phyloP scores from a whole-genome alignment of 2,329 filamentous ascomycete species.

The Tolypocladium ovalisporum region DNA sequence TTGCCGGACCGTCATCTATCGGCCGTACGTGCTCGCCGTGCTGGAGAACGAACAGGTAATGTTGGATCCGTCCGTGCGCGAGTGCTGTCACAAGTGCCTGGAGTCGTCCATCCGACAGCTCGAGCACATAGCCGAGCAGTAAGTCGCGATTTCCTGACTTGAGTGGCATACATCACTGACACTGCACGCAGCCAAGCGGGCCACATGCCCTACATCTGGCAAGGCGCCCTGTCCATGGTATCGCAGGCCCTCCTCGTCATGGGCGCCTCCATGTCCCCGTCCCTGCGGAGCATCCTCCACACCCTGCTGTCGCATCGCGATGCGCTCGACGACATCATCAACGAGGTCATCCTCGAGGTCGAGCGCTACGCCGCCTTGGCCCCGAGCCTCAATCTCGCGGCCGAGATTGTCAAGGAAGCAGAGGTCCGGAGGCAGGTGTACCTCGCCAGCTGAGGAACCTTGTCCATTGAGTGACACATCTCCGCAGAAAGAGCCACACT shows the following conservation, averaged over 20 bases:
- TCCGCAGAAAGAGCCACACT: not conserved
- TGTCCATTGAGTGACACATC: not conserved
- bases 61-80: constrained; percentile 60
- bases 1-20: constrained; percentile 77
- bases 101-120: constrained; percentile 72
- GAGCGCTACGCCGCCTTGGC: constrained; percentile 64
- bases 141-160: constrained; percentile 24
- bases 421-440: constrained; percentile 59
- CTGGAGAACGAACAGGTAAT: constrained; percentile 66
- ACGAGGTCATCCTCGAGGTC: constrained; percentile 65
- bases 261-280: constrained; percentile 72
- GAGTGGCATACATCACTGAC: not conserved
- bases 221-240: constrained; percentile 72
- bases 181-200: constrained; percentile 52
- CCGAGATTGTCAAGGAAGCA: constrained; percentile 72
- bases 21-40: constrained; percentile 72
- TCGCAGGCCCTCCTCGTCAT: constrained; percentile 74
- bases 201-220: constrained; percentile 79
- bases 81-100: constrained; percentile 71
- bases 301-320: constrained; percentile 44
- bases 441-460: constrained; percentile 33
- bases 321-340: constrained; percentile 65
- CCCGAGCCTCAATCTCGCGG: constrained; percentile 64
- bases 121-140: constrained; percentile 69
- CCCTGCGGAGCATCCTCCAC: constrained; percentile 54